Evolutionary conservation across 257 asterid genomes (phyloP), one percentile per base, ranked within the genome.

Genomic region (Solanum virginianum): DNA sequence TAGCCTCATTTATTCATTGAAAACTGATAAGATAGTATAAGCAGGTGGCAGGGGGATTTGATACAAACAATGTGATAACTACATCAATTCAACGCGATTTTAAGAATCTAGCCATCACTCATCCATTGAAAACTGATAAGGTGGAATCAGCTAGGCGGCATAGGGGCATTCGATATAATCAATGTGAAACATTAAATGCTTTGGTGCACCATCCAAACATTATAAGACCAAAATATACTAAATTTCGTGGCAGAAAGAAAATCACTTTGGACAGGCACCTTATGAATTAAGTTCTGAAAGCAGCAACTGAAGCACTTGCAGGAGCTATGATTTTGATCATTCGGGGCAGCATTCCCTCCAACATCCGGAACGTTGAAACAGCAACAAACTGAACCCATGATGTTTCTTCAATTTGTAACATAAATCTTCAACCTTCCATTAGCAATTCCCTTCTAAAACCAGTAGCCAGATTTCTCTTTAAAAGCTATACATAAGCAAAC

Each of bases 311-410:
- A 57, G 75, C 90, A 90, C 10, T 6, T 53, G 88, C 89, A 86
- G 57, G 5, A 49, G 1, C 54, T 59, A 10, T 86, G 51, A 62
- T 62, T 68, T 5, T 89, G 62, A 86, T 49, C n/a, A 56, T 86
- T 41, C 47, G 85, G 80, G 29, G 54, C 72, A 56, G 57, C 75
- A 83, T 49, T 15, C 36, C 24, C 51, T 22, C 79, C 65, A 20
- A 5, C 85, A 75, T 89, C 91, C 22, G 72, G 60, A 43, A 80
- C 92, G 80, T 55, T 56, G 77, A 91, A 86, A 87, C 95, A 91
- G 83, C 92, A 83, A 51, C 90, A 87, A 7, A 87, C 26, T 13
- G 87, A 69, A 83, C 96, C 94, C 98, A 92, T 94, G 83, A 18
- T 84, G 72, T 32, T 65, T n/a, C 47, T 54, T 60, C 81, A 85